Evolutionary conservation across 148 eudicot genomes (phyloP).

Genomic region (Spergularia marina): DNA sequence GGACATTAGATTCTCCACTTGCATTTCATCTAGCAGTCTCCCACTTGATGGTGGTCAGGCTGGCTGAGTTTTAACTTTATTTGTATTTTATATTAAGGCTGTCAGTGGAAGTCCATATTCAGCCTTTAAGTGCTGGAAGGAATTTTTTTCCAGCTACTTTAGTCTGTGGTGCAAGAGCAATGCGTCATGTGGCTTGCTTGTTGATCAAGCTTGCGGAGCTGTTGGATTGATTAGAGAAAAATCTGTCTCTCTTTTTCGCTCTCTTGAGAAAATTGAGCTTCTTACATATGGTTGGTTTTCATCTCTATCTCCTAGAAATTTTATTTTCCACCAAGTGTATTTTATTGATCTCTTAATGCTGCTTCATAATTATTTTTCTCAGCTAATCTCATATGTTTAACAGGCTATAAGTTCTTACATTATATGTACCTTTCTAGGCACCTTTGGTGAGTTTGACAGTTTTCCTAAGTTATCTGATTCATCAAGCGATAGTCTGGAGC

Average conservation of each 20-base stretch:
- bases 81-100: conserved; percentile 51
- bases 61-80: conserved; percentile 20
- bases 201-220: conserved; percentile 66
- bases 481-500: conserved; percentile 43
- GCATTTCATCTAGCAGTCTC: background rate
- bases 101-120: conserved; percentile 56
- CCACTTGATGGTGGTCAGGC: background rate
- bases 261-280: conserved; percentile 74
- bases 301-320: conserved; percentile 14
- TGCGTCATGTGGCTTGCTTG: conserved; percentile 60
- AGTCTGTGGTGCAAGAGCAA: conserved; percentile 66
- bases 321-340: background rate
- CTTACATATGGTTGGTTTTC: conserved; percentile 58
- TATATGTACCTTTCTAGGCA: conserved; percentile 40
- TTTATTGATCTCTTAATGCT: background rate
- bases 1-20: background rate
- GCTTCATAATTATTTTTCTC: background rate
- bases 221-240: conserved; percentile 72
- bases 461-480: conserved; percentile 36
- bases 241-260: conserved; percentile 72
- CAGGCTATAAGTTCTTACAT: background rate
- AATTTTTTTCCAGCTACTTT: conserved; percentile 56
- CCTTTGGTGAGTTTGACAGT: conserved; percentile 45
- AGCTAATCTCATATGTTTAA: background rate
- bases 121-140: conserved; percentile 75